phyloP scores from a whole-genome alignment of 2,329 filamentous ascomycete species.

The Ascosphaera apis region DNA sequence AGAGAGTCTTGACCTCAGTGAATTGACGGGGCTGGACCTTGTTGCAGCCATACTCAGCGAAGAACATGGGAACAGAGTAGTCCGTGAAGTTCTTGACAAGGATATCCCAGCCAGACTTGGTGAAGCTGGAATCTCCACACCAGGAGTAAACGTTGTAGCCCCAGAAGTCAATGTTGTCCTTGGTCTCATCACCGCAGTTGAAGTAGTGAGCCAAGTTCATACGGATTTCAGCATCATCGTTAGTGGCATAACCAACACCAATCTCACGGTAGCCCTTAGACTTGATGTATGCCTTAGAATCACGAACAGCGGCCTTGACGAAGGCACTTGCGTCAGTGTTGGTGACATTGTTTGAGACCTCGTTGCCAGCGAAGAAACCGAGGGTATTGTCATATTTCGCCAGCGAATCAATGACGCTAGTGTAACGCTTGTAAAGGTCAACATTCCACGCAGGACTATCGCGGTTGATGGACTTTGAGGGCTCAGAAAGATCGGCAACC shows the following conservation, averaged over 20 bases:
- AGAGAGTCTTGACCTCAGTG: conserved; percentile 65
- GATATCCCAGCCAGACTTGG: conserved; percentile 53
- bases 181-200: conserved; percentile 57
- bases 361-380: conserved; percentile 97
- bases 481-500: conserved; percentile 72
- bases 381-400: conserved; percentile 72
- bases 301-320: conserved; percentile 93
- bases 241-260: conserved; percentile 82
- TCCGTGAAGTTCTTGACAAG: conserved; percentile 68
- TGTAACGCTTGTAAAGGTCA: conserved; percentile 59
- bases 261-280: conserved; percentile 51
- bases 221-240: conserved; percentile 71
- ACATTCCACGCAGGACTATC: conserved; percentile 55
- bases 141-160: conserved; percentile 99
- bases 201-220: conserved; percentile 73
- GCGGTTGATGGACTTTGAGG: conserved; percentile 63
- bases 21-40: conserved; percentile 48
- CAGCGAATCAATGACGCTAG: conserved; percentile 57
- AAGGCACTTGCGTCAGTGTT: conserved; percentile 82
- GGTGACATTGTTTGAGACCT: conserved; percentile 72
- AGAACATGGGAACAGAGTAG: conserved; percentile 91
- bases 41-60: conserved; percentile 97
- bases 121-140: conserved; percentile 69
- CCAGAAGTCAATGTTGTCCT: conserved; percentile 82
- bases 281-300: conserved; percentile 88